phyloP scores from a whole-genome alignment of 345 rosid species.

The Gossypium raimondii region DNA sequence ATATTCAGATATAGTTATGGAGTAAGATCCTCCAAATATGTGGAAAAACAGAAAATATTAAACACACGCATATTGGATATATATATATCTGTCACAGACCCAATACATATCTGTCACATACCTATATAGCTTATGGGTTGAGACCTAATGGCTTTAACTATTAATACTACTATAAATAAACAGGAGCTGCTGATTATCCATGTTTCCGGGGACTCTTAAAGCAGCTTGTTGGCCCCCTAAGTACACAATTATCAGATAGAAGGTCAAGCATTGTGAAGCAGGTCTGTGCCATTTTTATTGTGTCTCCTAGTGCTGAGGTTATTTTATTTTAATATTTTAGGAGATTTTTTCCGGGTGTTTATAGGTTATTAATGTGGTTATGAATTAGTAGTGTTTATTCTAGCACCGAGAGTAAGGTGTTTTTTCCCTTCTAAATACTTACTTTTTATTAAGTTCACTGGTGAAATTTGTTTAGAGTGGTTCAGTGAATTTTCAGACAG shows the following conservation, averaged over 20 bases:
- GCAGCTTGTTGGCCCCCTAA: constrained; percentile 87
- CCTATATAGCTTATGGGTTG: background rate
- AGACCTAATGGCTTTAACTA: background rate
- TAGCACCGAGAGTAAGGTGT: background rate
- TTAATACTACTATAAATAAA: background rate
- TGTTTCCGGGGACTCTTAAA: constrained; percentile 87
- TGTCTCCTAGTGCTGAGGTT: background rate
- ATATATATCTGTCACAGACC: background rate
- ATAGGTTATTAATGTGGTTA: background rate
- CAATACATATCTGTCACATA: background rate
- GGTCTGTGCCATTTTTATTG: constrained; percentile 37
- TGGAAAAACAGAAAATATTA: background rate
- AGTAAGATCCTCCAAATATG: background rate
- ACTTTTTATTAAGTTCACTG: background rate
- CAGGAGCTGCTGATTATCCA: constrained; percentile 88
- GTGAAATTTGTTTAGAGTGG: background rate
- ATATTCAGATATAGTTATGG: background rate
- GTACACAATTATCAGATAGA: constrained; percentile 84
- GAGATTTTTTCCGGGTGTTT: background rate
- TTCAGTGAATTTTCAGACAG: background rate
- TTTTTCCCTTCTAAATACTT: background rate
- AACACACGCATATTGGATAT: background rate
- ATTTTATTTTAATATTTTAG: background rate
- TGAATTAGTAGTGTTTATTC: background rate
- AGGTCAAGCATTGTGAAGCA: constrained; percentile 97